Base-by-base conservation (phyloP, 2,329 filamentous ascomycete species). In the Kalmusia sp. region DNA sequence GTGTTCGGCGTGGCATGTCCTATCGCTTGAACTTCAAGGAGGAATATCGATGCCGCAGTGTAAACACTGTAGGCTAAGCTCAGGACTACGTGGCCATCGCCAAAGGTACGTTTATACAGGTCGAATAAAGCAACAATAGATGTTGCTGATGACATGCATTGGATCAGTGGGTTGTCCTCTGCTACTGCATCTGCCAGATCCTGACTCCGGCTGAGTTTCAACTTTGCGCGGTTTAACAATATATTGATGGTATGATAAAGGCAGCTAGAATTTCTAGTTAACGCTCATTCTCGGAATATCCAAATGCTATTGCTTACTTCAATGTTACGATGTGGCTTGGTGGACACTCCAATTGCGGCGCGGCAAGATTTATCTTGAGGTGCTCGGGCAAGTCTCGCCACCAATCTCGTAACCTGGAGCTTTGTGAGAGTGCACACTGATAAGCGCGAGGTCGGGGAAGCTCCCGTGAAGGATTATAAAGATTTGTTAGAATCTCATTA, bases 181-280 rank as follows among this genome's bases (percentile, higher is more conserved):
- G 51, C 27, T 17, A 49, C 43, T 6, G 30, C 25, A 6, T 39
- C 27, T 3, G 51, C 43, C 4, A 51, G 31, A 12, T 44, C n/a
- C 31, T n/a, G 54, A 31, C 11, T 54, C 51, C 51, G 43, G 35
- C 50, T 51, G 5, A 57, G 39, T 22, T 57, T 57, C 8, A 57
- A 24, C 28, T 49, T 57, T 3, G 54, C 51, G 17, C 54, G 51
- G 25, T 57, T 51, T 15, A 53, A 48, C 15, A 56, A 33, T 21
- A 55, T 55, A n/a, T 55, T 55, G 38, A 55, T 49, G 4, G 54
- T 52, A 28, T 56, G 54, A 19, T 52, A 56, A 24, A 56, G 50
- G 19, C 54, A 56, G 19, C 54, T 56, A 39, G 7, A 35, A 2
- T 3, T 7, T 30, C 11, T 22, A 17, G 22, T 43, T 17, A 43